Evolutionary conservation across 371 early-diverging fungal genomes (phyloP).

Genomic region (Rhizopus arrhizus): DNA sequence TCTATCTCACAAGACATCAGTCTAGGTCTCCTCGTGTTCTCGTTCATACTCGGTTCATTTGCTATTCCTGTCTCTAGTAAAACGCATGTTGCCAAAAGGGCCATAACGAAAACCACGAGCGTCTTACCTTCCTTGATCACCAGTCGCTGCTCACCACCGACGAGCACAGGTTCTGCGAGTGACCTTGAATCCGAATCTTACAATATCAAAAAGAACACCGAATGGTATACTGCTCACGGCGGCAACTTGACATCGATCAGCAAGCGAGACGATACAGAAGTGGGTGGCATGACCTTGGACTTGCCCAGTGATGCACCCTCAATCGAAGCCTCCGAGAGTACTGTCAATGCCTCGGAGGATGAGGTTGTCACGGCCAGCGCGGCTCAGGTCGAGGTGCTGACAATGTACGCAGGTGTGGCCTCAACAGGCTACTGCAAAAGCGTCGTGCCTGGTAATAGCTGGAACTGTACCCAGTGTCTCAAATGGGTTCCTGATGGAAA

Average conservation of each 20-base stretch:
- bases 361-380: background rate
- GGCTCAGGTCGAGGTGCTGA: slow-evolving; percentile 10
- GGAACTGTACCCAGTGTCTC: slow-evolving; percentile 25
- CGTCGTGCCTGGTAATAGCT: slow-evolving; percentile 9
- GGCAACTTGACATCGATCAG: background rate
- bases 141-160: background rate
- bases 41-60: background rate
- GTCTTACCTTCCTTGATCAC: background rate
- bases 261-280: background rate
- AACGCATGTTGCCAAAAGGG: background rate
- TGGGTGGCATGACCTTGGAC: slow-evolving; percentile 10
- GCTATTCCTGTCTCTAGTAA: background rate
- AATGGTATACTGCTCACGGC: slow-evolving; percentile 5
- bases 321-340: background rate
- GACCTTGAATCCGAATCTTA: background rate
- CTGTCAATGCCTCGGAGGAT: background rate
- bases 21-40: background rate
- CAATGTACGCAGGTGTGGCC: slow-evolving; percentile 16
- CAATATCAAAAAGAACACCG: slow-evolving; percentile 6
- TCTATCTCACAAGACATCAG: slow-evolving; percentile 1
- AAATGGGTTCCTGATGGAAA: slow-evolving; percentile 24
- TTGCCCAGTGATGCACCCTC: slow-evolving; percentile 7
- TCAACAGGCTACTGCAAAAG: slow-evolving; percentile 22
- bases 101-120: background rate
- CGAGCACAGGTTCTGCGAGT: background rate